Conservation (phyloP, 2,329 filamentous ascomycete genomes). For the Teratosphaeria pseudoeucalypti region DNA sequence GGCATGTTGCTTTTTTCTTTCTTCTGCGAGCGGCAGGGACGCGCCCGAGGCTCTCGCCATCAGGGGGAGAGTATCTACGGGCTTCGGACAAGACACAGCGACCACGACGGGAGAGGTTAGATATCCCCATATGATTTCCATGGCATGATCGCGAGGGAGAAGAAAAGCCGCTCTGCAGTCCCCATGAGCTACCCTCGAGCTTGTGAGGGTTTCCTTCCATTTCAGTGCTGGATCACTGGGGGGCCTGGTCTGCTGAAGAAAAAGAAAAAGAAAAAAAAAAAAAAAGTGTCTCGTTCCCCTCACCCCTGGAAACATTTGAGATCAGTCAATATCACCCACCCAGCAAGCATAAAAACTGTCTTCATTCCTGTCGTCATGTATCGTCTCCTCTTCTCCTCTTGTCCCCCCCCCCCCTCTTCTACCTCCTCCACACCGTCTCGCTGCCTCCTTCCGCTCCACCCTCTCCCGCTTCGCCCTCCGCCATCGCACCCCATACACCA, state of each 20-base stretch:
- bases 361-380: not conserved
- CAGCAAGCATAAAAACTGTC: not conserved
- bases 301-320: no score
- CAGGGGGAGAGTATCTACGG: not conserved
- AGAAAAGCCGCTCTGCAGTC: not conserved
- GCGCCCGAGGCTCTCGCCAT: not conserved
- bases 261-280: no score
- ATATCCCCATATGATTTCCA: not conserved
- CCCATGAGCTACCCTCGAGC: no score
- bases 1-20: not conserved
- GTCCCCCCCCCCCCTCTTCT: not conserved
- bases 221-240: no score
- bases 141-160: not conserved
- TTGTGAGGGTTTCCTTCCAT: no score
- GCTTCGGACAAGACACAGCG: not conserved
- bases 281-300: no score
- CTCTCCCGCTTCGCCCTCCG: slow-evolving; percentile 17
- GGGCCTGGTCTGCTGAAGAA: no score
- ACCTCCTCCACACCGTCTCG: slow-evolving; percentile 1
- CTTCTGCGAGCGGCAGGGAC: not conserved
- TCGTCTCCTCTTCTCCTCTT: not conserved
- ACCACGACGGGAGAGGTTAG: not conserved
- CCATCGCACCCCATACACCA: slow-evolving; percentile 20
- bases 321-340: not conserved
- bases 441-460: slow-evolving; percentile 5